Evolutionary conservation across 352 stramenopile genomes (phyloP), one percentile per base, ranked within the genome.

Genomic region (Lagenidium sp.): DNA sequence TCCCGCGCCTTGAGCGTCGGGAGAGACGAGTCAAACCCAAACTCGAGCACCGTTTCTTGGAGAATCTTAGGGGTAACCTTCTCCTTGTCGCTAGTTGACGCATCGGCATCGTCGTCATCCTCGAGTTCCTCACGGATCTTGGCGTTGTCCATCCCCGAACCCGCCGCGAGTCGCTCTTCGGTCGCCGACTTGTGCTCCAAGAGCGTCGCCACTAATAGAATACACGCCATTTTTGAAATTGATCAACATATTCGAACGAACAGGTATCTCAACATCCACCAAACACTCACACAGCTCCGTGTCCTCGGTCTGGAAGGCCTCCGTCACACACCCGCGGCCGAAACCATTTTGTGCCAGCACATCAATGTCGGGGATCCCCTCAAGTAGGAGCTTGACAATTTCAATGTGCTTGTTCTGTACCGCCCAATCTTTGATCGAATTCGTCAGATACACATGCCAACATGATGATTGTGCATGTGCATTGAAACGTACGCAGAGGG

Each of bases 331-430:
- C 10, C 82, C 80, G 30, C 78, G 70, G 7, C 82, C 82, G 40
- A 94, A 94, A 28, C 50, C 60, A 40, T 94, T 94, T 41, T 83
- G 80, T 12, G 75, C 63, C 39, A 94, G 64, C 31, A 94, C 80
- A 36, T 94, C 80, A 35, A 92, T 70, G 49, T 90, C 73, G 3
- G 59, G 23, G 8, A 90, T 65, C 6, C 63, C 57, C 4, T 81
- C 60, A 15, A 94, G 57, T 23, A 94, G 41, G 13, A 82, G 22
- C 59, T 88, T 90, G 20, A 92, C 75, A 6, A 85, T 66, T 38
- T 67, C 65, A n/a, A 87, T 51, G 53, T 92, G 82, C 18, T 79
- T 84, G 56, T 94, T 94, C 55, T 92, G 82, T 40, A 94, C 77
- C 1, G 82, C 77, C 82, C 82, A 94, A 44, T 94, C 81, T 86